Evolutionary conservation across 306 rosid genomes (phyloP).

Genomic region (Casuarina equisetifolia): DNA sequence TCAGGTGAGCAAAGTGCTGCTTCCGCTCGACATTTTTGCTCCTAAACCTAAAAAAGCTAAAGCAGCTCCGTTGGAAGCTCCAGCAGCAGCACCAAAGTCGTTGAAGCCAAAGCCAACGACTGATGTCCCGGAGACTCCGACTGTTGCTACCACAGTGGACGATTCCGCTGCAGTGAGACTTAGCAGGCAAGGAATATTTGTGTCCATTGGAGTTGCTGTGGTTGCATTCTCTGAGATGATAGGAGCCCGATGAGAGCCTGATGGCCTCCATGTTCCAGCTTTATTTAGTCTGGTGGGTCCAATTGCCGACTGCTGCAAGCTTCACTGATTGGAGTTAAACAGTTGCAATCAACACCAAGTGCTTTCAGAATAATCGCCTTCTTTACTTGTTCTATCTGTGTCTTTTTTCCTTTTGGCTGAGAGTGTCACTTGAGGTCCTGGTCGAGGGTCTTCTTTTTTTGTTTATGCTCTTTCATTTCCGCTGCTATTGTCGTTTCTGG

Average conservation of each 20-base stretch:
- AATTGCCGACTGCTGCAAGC: not conserved
- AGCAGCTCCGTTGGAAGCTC: too few species aligned
- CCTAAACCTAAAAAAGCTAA: slow-evolving; percentile 23
- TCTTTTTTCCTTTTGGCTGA: not conserved
- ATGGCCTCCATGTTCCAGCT: slow-evolving; percentile 6
- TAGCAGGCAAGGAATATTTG: slow-evolving; percentile 11
- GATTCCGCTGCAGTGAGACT: not conserved
- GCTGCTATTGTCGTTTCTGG: too few species aligned
- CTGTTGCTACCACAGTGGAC: slow-evolving; percentile 3
- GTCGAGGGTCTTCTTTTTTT: not conserved
- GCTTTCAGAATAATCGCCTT: slow-evolving; percentile 24
- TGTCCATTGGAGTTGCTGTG: slow-evolving; percentile 23
- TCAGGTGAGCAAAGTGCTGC: slow-evolving; percentile 35
- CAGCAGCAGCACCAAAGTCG: slow-evolving; percentile 16
- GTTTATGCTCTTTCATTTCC: too few species aligned
- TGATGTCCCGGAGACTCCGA: not conserved
- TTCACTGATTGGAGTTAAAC: slow-evolving; percentile 2
- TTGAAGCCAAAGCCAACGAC: slow-evolving; percentile 1
- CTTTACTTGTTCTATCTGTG: not conserved
- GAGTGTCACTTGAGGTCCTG: not conserved
- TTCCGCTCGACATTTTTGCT: slow-evolving; percentile 33
- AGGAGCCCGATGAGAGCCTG: slow-evolving; percentile 25
- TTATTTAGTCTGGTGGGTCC: not conserved
- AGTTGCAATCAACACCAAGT: slow-evolving; percentile 29
- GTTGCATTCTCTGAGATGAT: not conserved